These are phyloP conservation scores for Hydrangea macrophylla DNA, from an alignment of 148 eudicot species.

Conservation along the genomic window DNA sequence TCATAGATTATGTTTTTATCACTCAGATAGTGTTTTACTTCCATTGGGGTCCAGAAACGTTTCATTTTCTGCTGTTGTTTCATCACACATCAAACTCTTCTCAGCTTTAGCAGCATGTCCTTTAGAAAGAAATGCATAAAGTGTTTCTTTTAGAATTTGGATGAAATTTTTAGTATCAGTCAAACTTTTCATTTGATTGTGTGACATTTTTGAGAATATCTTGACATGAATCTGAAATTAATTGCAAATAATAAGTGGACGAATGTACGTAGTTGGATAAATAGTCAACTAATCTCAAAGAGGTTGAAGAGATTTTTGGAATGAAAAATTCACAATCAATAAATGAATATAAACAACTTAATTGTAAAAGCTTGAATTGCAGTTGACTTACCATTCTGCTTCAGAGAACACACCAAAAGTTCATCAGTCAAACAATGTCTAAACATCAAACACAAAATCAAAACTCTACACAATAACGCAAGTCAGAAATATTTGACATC, in stretches of 20 bases:
- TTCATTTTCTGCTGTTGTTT: background rate
- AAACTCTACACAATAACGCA: constrained; percentile 12
- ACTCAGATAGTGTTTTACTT: no score
- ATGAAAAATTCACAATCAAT: constrained; percentile 7
- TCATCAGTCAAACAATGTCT: constrained; percentile 3
- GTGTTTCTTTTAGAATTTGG: background rate
- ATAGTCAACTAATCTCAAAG: no score
- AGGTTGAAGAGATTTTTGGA: background rate
- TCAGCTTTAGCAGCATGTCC: background rate
- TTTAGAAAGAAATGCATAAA: background rate
- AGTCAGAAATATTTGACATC: background rate
- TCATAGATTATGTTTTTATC: no score
- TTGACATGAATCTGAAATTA: background rate
- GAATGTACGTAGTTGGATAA: background rate
- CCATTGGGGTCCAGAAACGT: no score
- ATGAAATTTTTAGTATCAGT: no score
- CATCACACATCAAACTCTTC: background rate
- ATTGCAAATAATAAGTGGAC: background rate
- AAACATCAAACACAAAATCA: background rate
- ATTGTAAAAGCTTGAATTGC: constrained; percentile 2
- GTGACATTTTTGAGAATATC: background rate
- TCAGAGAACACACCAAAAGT: background rate
- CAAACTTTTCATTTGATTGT: background rate
- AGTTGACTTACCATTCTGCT: background rate
- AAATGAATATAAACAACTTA: constrained; percentile 14